Evolutionary conservation across 2,329 filamentous ascomycete genomes (phyloP), one percentile per base, ranked within the genome.

Genomic region (Boeremia lycopersici): DNA sequence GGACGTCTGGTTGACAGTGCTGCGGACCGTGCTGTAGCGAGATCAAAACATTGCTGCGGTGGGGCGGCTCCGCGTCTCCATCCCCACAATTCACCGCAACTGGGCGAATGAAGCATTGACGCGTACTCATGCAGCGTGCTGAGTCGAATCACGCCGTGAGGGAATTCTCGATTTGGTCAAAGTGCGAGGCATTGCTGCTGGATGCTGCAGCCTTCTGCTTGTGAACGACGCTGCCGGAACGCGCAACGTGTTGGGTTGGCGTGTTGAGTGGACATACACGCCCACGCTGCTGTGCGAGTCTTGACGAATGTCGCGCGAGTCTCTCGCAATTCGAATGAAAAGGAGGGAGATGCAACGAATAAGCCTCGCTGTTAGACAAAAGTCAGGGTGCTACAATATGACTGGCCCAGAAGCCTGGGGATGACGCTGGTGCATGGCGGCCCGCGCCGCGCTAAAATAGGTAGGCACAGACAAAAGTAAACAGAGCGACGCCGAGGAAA

Each of bases 101-200:
- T 58, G 59, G 53, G 54, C 69, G 68, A 72, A 73, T 73, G 43
- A 61, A 61, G 57, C 46, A 46, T 30, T 61, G 70, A 65, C 69
- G 68, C 69, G 70, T 73, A 60, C 67, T 55, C 64, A 55, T 72
- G 67, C 70, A 61, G 65, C 54, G 53, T 56, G 57, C 66, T 67
- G 59, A 59, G 55, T 63, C 61, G 51, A 61, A 55, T 55, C 42
- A 50, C 42, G 36, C n/a, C 46, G 42, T 42, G 31, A 19, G 23
- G 30, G 23, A 13, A 25, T 31, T 17, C 52, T 41, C 23, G 4
- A 33, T 50, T 49, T 30, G 41, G 46, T n/a, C 43, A 35, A 40
- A 48, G 41, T 54, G 47, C 44, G 28, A 49, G 56, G 49, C 48
- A 25, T 35, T 54, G 54, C 45, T 47, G 52, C 29, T 25, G 10